Evolutionary conservation across 306 rosid genomes (phyloP).

Genomic region (Styphnolobium japonicum): DNA sequence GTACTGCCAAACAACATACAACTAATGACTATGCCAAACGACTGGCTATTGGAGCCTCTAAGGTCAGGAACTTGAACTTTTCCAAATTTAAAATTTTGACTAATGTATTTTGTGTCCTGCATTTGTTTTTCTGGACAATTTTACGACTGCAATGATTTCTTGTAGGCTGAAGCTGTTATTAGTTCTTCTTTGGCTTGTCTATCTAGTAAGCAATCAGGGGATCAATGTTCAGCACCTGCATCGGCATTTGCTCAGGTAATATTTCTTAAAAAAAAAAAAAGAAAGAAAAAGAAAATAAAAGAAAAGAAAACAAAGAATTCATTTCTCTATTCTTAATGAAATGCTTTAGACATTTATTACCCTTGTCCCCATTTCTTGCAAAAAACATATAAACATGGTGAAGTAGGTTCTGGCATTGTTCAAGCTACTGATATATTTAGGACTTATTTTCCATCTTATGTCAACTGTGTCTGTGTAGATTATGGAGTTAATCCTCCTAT

Average conservation of each 20-base stretch:
- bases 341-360: background rate
- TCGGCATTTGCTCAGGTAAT: slow-evolving; percentile 61
- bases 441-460: slow-evolving; percentile 2
- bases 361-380: background rate
- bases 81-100: background rate
- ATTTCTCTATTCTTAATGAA: background rate
- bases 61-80: slow-evolving; percentile 43
- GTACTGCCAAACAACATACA: slow-evolving; percentile 86
- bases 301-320: background rate
- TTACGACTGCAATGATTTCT: slow-evolving; percentile 6
- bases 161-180: slow-evolving; percentile 72
- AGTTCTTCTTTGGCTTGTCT: slow-evolving; percentile 73
- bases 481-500: slow-evolving; percentile 6
- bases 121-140: background rate
- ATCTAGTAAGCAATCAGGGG: slow-evolving; percentile 41
- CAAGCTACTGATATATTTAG: background rate
- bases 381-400: background rate
- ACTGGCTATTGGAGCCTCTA: slow-evolving; percentile 64
- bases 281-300: background rate
- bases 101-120: background rate
- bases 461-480: background rate
- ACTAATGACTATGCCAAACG: slow-evolving; percentile 87
- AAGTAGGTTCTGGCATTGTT: slow-evolving; percentile 11
- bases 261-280: background rate
- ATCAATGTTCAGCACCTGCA: slow-evolving; percentile 32